Conservation (phyloP, 2,329 filamentous ascomycete genomes). For the Pseudonectria foliicola region DNA sequence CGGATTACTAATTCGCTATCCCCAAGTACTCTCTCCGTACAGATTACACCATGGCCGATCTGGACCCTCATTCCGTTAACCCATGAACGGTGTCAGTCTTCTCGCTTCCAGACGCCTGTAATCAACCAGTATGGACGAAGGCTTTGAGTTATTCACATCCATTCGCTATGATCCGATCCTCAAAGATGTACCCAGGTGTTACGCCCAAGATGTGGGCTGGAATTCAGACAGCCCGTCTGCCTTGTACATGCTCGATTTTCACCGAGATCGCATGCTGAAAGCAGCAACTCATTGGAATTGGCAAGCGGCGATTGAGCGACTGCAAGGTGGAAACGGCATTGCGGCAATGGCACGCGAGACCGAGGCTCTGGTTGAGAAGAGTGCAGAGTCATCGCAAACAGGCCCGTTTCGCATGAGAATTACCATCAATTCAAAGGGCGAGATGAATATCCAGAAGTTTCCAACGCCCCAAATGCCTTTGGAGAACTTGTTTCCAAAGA, state of each 20-base stretch:
- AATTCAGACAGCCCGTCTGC: constrained; percentile 49
- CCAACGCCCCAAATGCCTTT: constrained; percentile 33
- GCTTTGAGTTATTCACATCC: constrained; percentile 62
- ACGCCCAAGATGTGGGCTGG: constrained; percentile 39
- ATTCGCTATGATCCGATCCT: constrained; percentile 63
- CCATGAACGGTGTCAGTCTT: no score
- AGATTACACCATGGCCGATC: no score
- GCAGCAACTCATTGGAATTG: constrained; percentile 52
- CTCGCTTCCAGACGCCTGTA: no score
- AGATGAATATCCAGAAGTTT: constrained; percentile 35
- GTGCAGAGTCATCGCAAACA: constrained; percentile 28
- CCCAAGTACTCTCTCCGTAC: no score
- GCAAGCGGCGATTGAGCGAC: constrained; percentile 35
- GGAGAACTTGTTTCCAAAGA: constrained; percentile 50
- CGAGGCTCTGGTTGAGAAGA: constrained; percentile 19
- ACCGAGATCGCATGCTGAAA: constrained; percentile 69
- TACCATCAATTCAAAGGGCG: constrained; percentile 43
- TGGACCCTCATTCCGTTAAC: no score
- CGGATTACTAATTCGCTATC: no score
- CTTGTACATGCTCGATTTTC: constrained; percentile 73
- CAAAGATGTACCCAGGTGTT: constrained; percentile 31
- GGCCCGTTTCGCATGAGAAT: constrained; percentile 46
- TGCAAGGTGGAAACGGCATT: constrained; percentile 42
- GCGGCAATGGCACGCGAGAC: constrained; percentile 23
- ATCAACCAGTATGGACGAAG: constrained; percentile 25